Evolutionary conservation across 2,329 filamentous ascomycete species (phyloP), one percentile per base, ranked within the genome.

Genomic region (Dactylella cylindrospora): DNA sequence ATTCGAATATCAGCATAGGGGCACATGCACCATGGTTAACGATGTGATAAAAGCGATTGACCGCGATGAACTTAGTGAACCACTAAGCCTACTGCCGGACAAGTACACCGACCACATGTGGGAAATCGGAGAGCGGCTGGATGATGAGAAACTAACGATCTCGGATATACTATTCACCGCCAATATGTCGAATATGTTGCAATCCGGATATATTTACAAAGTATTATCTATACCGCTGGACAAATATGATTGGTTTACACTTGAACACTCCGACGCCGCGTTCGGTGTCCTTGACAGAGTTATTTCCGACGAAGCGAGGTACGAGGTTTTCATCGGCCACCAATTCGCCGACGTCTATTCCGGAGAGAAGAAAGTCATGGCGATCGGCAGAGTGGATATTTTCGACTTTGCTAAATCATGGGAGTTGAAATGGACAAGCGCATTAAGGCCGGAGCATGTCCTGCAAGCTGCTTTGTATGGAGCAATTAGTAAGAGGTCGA

Each of bases 131-230:
- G 32, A 62, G 19, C 33, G 44, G 10, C 33, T 62, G n/a, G 31
- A 54, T 23, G 23, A 50, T 28, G 9, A 54, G 15, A 22, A 31
- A 31, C 57, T 62, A 6, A 29, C 39, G 15, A 43, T 62, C 13
- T 54, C 57, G 3, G 62, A 67, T 33, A 57, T 67, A n/a, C 43
- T 67, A 1, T 67, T 66, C 23, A 55, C 61, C 15, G 62, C 55
- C 8, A 66, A 65, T 26, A 25, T 67, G 20, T 55, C 41, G 4
- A 41, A 47, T n/a, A 61, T 57, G 38, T 28, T 64, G 5, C 28
- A 28, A n/a, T 38, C 31, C 1, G 47, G 47, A n/a, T 61, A 59
- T 10, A 44, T 67, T 3, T 46, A 46, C 28, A 67, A 67, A 31
- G 45, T 67, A 25, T 39, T 66, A 19, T 44, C 44, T 2, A 64